A percentile compares a stretch with the other conserved stretches of the same genome.
Evolutionary conservation across 2,329 filamentous ascomycete species (phyloP).

Genomic region (Tolypocladium guangdongense): DNA sequence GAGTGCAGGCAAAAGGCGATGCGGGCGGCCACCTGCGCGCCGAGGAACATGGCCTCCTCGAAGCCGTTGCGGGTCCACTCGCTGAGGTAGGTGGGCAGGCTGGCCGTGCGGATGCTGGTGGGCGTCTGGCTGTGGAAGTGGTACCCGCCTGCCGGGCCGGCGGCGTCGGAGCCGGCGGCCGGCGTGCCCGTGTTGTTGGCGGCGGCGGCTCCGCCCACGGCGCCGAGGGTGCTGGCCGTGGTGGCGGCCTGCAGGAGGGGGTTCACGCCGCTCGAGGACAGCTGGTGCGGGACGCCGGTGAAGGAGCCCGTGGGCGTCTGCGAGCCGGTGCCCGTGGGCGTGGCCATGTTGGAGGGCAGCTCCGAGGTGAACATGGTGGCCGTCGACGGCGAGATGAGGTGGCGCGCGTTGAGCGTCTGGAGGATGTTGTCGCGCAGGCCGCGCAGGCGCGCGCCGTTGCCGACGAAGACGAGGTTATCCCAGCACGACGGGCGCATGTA

Average conservation of each 20-base stretch:
- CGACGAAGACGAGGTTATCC: constrained; percentile 86
- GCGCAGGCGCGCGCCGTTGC: constrained; percentile 63
- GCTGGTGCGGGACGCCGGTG: constrained; percentile 43
- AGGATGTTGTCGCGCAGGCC: constrained; percentile 87
- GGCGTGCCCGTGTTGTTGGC: constrained; percentile 22
- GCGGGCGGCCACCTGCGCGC: constrained; percentile 71
- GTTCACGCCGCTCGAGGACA: constrained; percentile 58
- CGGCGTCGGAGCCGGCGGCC: constrained; percentile 28
- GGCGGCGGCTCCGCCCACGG: constrained; percentile 28
- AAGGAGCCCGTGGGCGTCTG: constrained; percentile 70
- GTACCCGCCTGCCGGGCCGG: constrained; percentile 25
- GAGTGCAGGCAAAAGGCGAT: constrained; percentile 46
- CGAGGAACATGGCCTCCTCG: constrained; percentile 80
- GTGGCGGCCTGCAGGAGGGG: constrained; percentile 88
- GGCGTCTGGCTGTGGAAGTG: constrained; percentile 62
- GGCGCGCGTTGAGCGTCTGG: constrained; percentile 66
- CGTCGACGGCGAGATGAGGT: constrained; percentile 82
- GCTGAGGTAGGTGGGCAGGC: constrained; percentile 72
- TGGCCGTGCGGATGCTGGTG: constrained; percentile 69
- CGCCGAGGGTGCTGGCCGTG: constrained; percentile 49
- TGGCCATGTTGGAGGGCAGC: constrained; percentile 85
- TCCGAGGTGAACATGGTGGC: constrained; percentile 97
- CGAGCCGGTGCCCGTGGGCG: constrained; percentile 78
- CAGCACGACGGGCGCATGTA: constrained; percentile 78
- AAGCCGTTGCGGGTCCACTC: constrained; percentile 77